These are phyloP conservation scores for Eimeria tenella DNA, from an alignment of 169 alveolate genomes.

Conservation along the genomic window DNA sequence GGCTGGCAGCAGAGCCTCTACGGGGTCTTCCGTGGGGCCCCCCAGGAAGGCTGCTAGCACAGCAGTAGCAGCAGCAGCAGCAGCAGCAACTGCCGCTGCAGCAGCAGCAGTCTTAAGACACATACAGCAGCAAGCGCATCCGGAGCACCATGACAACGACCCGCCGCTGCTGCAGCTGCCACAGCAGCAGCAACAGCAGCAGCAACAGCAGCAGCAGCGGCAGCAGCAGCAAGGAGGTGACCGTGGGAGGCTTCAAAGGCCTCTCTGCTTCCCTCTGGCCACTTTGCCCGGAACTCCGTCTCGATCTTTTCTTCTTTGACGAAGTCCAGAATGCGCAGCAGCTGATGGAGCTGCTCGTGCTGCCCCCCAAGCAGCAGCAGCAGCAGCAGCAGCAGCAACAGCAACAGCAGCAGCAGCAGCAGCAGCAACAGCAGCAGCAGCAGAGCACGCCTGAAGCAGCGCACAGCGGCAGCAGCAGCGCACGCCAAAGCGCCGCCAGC, in stretches of 20 bases:
- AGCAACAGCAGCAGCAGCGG: not conserved
- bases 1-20: too few relatives aligned
- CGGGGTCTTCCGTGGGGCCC: too few relatives aligned
- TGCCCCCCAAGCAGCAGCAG: conserved; percentile 1
- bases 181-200: conserved; percentile 11
- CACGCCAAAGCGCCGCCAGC: not conserved
- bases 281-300: not conserved
- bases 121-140: not conserved
- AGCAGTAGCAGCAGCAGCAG: not conserved
- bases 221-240: not conserved
- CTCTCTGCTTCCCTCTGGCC: not conserved
- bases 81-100: not conserved
- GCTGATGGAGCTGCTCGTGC: not conserved
- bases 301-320: not conserved
- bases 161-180: not conserved
- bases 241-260: not conserved
- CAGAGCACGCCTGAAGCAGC: not conserved
- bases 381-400: not conserved
- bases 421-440: not conserved
- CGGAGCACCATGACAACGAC: not conserved
- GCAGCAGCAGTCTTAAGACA: not conserved
- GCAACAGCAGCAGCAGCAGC: not conserved
- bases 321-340: not conserved
- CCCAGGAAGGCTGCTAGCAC: not conserved
- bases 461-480: not conserved